phyloP scores from a whole-genome alignment of 2,329 filamentous ascomycete species.

The Emmonsiellopsis sp. region DNA sequence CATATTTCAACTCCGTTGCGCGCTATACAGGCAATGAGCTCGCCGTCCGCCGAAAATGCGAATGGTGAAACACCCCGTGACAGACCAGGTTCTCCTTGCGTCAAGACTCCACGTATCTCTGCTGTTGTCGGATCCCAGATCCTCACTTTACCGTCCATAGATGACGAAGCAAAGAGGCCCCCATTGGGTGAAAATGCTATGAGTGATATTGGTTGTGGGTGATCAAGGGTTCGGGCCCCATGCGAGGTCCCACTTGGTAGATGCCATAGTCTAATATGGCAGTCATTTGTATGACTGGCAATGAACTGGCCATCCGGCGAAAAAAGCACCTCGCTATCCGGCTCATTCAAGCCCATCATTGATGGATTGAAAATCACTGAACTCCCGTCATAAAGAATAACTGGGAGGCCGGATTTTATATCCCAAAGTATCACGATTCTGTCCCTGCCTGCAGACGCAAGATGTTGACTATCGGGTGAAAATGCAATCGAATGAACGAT shows the following conservation, averaged over 20 bases:
- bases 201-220: not conserved
- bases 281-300: constrained; percentile 7
- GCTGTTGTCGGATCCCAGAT: constrained; percentile 6
- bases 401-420: not conserved
- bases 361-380: not conserved
- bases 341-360: not conserved
- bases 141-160: not conserved
- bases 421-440: not conserved
- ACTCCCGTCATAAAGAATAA: not conserved
- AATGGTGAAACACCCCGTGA: not conserved
- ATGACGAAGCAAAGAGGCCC: not conserved
- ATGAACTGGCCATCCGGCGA: constrained; percentile 11
- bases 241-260: not conserved
- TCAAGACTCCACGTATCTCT: not conserved
- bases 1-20: not conserved
- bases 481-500: not conserved
- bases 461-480: not conserved
- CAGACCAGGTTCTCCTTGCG: not conserved
- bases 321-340: constrained; percentile 4
- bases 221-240: not conserved
- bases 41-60: not conserved
- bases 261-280: constrained; percentile 8
- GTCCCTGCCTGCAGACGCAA: not conserved
- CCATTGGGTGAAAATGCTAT: constrained; percentile 3
- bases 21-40: not conserved